Base-by-base conservation (phyloP, 768 basidiomycete genomes). In the Tulasnella sp. region DNA sequence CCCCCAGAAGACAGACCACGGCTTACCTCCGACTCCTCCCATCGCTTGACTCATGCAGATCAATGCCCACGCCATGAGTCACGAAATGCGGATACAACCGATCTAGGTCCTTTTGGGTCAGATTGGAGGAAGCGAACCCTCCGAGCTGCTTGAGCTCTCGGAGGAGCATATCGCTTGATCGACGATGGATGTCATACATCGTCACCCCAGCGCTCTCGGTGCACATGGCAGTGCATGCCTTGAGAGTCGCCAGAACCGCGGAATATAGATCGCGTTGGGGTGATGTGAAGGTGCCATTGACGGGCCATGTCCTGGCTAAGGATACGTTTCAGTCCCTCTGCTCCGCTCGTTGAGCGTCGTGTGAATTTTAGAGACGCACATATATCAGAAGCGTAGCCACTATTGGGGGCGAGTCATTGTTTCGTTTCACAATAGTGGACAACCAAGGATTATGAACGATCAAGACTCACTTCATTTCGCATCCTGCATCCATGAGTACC, bases 301-400 rank as follows among this genome's bases (percentile, higher is more conserved):
- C 85, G 1, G 96, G 96, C 68, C 82, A 99, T 9, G 93, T 92
- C 34, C 88, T 86, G 19, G 89, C 87, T 90, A 62, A 8, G 54
- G n/a, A 50, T 32, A 48, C 55, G 55, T 29, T 32, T 60, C 48
- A 5, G 52, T 27, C 51, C 62, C 24, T 23, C 50, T 47, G 62
- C 60, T 27, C 45, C 42, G 0, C 52, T 47, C 24, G 1, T 17
- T 11, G 52, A 17, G 41, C n/a, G 41, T 8, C 10, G 13, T 21
- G 17, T 21, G 26, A 51, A 29, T 30, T 17, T 29, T 7, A 10
- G n/a, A 52, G 51, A 63, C 82, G 62, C 63, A 88, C 88, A 95
- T 65, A 97, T 94, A 69, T 98, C 95, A 48, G 90, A 91, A 5
- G 92, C 90, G 67, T 97, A 97, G 38, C 90, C 90, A 62, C 88